A percentile compares a stretch with the other conserved stretches of the same genome.
Conservation (phyloP, 2,329 filamentous ascomycete species). For the Dactylella cylindrospora region DNA sequence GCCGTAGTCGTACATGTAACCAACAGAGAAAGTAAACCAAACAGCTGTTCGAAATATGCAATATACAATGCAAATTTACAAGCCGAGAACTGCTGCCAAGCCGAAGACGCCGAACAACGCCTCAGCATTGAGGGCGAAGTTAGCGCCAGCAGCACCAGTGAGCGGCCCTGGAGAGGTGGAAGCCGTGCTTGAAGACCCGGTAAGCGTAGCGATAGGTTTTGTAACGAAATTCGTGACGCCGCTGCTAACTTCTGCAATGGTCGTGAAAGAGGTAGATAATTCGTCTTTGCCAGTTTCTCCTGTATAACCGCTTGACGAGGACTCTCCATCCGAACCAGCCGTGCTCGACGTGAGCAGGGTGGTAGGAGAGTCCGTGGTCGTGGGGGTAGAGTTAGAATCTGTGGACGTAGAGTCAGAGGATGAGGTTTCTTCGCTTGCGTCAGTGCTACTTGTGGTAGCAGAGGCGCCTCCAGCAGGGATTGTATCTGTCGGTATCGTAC, state of each 20-base stretch:
- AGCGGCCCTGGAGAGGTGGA: slow-evolving; percentile 1
- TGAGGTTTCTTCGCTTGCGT: slow-evolving; percentile 24
- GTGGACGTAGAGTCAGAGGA: slow-evolving; percentile 39
- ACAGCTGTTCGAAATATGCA: too few species aligned
- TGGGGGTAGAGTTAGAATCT: slow-evolving; percentile 19
- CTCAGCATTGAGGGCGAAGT: slow-evolving; percentile 26
- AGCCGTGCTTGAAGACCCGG: background rate
- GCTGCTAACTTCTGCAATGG: slow-evolving; percentile 29
- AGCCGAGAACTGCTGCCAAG: slow-evolving; percentile 25
- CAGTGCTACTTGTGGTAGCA: slow-evolving; percentile 14
- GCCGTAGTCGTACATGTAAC: too few species aligned
- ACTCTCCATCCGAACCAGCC: slow-evolving; percentile 35
- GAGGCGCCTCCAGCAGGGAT: slow-evolving; percentile 10
- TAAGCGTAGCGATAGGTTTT: slow-evolving; percentile 30
- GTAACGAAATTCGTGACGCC: slow-evolving; percentile 30
- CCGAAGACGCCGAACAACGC: slow-evolving; percentile 23
- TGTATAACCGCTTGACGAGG: slow-evolving; percentile 26
- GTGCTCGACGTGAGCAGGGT: slow-evolving; percentile 33
- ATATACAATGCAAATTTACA: slow-evolving; percentile 12
- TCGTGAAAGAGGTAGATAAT: slow-evolving; percentile 25
- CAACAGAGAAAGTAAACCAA: too few species aligned
- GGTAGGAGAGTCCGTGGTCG: slow-evolving; percentile 21
- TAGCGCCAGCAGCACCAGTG: slow-evolving; percentile 9
- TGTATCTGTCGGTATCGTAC: slow-evolving; percentile 25
- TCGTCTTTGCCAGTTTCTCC: slow-evolving; percentile 30